phyloP scores from a whole-genome alignment of 805 yeast species.

The Huiozyma naganishii region DNA sequence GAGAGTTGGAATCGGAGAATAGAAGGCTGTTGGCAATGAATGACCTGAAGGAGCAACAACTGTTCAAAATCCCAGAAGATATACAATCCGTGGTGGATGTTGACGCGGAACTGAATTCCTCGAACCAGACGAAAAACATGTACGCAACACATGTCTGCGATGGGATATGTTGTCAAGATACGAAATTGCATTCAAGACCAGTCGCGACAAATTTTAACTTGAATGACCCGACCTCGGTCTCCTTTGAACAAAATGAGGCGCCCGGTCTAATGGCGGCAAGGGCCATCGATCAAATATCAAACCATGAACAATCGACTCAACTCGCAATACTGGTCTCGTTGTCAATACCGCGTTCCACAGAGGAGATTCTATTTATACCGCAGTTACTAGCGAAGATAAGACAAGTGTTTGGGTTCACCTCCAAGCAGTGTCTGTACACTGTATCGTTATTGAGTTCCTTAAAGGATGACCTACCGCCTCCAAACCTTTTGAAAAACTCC shows the following conservation, averaged over 20 bases:
- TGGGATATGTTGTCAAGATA: slow-evolving; percentile 6
- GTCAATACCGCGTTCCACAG: slow-evolving; percentile 67
- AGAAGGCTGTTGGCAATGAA: slow-evolving; percentile 45
- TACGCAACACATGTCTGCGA: slow-evolving; percentile 8
- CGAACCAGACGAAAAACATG: neutral
- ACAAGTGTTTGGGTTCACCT: slow-evolving; percentile 58
- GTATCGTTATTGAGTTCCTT: slow-evolving; percentile 62
- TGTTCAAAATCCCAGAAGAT: neutral
- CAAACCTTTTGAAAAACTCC: slow-evolving; percentile 10
- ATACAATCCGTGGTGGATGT: neutral
- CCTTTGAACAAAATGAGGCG: slow-evolving; percentile 58
- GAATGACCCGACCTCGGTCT: slow-evolving; percentile 28
- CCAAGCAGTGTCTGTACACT: slow-evolving; percentile 58
- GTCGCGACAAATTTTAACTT: slow-evolving; percentile 18
- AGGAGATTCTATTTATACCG: slow-evolving; percentile 67
- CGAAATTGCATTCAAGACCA: slow-evolving; percentile 14
- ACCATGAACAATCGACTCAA: slow-evolving; percentile 36
- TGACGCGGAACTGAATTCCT: neutral
- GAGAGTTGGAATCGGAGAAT: slow-evolving; percentile 77
- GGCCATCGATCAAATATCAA: slow-evolving; percentile 48
- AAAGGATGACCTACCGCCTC: slow-evolving; percentile 42
- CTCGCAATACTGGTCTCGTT: slow-evolving; percentile 54
- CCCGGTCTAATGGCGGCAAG: slow-evolving; percentile 67
- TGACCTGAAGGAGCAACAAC: slow-evolving; percentile 23
- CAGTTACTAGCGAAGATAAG: slow-evolving; percentile 59